Conservation (phyloP, 129 eudicot species). For the Calendula officinalis region DNA sequence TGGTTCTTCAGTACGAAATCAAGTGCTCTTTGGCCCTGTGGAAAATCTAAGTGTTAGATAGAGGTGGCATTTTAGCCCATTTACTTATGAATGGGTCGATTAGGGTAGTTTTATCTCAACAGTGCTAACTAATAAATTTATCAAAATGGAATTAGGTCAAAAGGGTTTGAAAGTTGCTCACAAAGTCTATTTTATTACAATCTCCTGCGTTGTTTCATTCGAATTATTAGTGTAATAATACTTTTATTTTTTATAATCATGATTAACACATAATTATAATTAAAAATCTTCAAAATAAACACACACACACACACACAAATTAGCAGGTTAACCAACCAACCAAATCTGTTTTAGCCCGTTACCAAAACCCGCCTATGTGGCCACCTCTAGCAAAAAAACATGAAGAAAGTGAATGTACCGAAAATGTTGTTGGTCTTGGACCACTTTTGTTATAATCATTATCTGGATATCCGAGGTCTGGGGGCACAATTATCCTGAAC, state of each 20-base stretch:
- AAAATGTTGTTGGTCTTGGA: conserved; percentile 96
- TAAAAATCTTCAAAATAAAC: too few relatives aligned
- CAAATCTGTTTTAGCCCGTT: background rate
- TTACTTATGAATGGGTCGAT: background rate
- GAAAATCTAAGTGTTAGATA: conserved; percentile 6
- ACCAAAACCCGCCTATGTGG: background rate
- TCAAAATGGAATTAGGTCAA: too few relatives aligned
- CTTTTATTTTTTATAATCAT: too few relatives aligned
- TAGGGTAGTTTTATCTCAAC: background rate
- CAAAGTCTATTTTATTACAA: too few relatives aligned
- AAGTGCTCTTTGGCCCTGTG: conserved; percentile 97
- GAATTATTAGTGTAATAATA: too few relatives aligned
- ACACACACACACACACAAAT: too few relatives aligned
- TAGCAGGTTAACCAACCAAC: too few relatives aligned
- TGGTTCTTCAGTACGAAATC: conserved; percentile 90
- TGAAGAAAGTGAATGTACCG: conserved; percentile 47
- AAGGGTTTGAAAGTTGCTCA: too few relatives aligned
- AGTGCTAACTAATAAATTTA: too few relatives aligned
- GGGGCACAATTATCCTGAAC: conserved; percentile 94
- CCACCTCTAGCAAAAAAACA: background rate
- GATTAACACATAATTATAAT: too few relatives aligned
- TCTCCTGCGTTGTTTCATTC: too few relatives aligned
- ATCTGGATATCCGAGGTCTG: conserved; percentile 95
- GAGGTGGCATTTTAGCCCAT: background rate
- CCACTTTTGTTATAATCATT: conserved; percentile 84